Evolutionary conservation across 306 rosid species (phyloP), one percentile per base, ranked within the genome.

Genomic region (Styphnolobium japonicum): DNA sequence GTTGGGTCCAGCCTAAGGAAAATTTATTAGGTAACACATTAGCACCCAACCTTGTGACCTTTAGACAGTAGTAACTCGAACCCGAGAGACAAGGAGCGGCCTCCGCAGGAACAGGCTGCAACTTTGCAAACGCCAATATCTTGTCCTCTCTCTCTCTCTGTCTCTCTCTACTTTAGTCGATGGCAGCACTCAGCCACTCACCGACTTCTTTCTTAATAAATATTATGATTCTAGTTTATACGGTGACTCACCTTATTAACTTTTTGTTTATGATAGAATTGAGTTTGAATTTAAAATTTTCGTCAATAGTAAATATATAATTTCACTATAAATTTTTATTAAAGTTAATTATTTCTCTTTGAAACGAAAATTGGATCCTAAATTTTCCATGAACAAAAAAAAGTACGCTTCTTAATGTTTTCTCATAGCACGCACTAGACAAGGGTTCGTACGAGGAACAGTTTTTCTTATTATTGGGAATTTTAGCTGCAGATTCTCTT

Each of bases 371-470:
- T n/a, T n/a, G n/a, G n/a, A n/a, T n/a, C n/a, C n/a, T n/a, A n/a
- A n/a, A n/a, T n/a, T n/a, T n/a, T n/a, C n/a, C n/a, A n/a, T n/a
- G n/a, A n/a, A n/a, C n/a, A n/a, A n/a, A n/a, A n/a, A n/a, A n/a
- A n/a, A 14, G 34, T 65, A 16, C 55, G 69, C 8, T 80, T 39
- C 74, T 37, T 76, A 75, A 75, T 68, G 60, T 68, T 76, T 45
- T 69, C 62, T 73, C 9, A 36, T 51, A 51, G 18, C 78, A 82
- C 42, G 60, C 84, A 61, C 75, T 45, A 62, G 64, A 85, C 77
- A 48, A 29, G 55, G 31, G 65, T 61, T 76, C 84, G 88, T 73
- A 81, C 88, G 79, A 85, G 86, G 81, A 78, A 73, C 81, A 51
- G 40, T 42, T 25, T 63, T 67, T 53, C 71, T 51, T 49, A 39